phyloP scores from a whole-genome alignment of 2,329 filamentous ascomycete genomes.

The Plenodomus biglobosus region DNA sequence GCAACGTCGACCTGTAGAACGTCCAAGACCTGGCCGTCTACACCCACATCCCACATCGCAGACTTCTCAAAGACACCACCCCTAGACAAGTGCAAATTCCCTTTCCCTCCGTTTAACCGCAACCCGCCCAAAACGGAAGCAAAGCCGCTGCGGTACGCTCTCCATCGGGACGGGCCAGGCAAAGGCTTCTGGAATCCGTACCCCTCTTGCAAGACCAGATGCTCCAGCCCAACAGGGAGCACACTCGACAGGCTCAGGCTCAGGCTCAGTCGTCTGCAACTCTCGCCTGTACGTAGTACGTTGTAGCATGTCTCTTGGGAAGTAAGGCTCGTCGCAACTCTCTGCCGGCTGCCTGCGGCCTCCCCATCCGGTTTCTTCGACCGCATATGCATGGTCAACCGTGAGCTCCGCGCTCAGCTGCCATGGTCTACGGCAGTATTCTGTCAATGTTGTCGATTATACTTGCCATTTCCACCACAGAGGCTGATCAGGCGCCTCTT shows the following conservation, averaged over 20 bases:
- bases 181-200: conserved; percentile 41
- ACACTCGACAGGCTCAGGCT: no score
- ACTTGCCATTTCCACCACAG: conserved; percentile 32
- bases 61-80: conserved; percentile 25
- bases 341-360: conserved; percentile 16
- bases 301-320: conserved; percentile 10
- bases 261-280: conserved; percentile 11
- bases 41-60: conserved; percentile 37
- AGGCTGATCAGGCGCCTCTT: conserved; percentile 33
- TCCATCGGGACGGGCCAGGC: conserved; percentile 30
- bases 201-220: conserved; percentile 28
- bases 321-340: neutral
- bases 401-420: conserved; percentile 36
- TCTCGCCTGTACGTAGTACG: conserved; percentile 17
- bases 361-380: conserved; percentile 20
- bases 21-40: conserved; percentile 38
- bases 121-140: conserved; percentile 31
- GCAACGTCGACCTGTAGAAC: conserved; percentile 43
- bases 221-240: conserved; percentile 30
- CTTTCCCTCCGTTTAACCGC: conserved; percentile 24
- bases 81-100: conserved; percentile 23
- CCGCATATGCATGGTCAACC: conserved; percentile 26
- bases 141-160: conserved; percentile 36
- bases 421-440: conserved; percentile 19
- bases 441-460: conserved; percentile 18